A percentile compares a stretch with the other conserved stretches of the same genome.
phyloP scores from a whole-genome alignment of 2,329 filamentous ascomycete species.

The Didymellaceae sp. region DNA sequence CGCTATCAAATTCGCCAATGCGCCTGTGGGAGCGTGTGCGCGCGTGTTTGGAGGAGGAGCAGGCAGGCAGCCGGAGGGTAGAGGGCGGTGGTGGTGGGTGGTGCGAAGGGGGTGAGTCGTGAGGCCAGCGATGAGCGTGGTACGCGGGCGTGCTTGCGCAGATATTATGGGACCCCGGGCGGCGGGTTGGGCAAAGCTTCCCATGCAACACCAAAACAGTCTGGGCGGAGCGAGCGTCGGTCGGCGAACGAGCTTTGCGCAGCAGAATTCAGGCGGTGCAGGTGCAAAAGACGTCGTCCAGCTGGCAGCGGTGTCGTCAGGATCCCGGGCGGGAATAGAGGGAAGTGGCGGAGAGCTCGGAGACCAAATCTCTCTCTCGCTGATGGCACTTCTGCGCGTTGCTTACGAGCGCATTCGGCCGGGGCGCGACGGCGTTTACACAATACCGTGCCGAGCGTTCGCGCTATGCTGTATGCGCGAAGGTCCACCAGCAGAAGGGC shows the following conservation, averaged over 20 bases:
- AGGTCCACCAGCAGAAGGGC: slow-evolving; percentile 1
- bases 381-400: slow-evolving; percentile 13
- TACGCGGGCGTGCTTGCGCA: slow-evolving; percentile 14
- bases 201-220: slow-evolving; percentile 15
- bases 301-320: slow-evolving; percentile 11
- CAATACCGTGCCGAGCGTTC: slow-evolving; percentile 13
- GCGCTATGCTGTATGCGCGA: not conserved
- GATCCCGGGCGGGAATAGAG: slow-evolving; percentile 13
- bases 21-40: slow-evolving; percentile 17
- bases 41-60: slow-evolving; percentile 11
- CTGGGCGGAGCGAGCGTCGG: slow-evolving; percentile 18
- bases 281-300: not conserved
- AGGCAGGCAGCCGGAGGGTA: slow-evolving; percentile 18
- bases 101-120: slow-evolving; percentile 19
- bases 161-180: slow-evolving; percentile 22
- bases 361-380: slow-evolving; percentile 9
- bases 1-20: slow-evolving; percentile 40
- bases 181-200: slow-evolving; percentile 15
- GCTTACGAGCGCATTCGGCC: slow-evolving; percentile 21
- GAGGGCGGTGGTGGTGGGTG: slow-evolving; percentile 23
- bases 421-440: slow-evolving; percentile 16
- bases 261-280: slow-evolving; percentile 5
- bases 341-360: slow-evolving; percentile 14
- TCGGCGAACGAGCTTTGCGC: slow-evolving; percentile 10
- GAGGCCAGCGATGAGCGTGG: slow-evolving; percentile 14